Base-by-base conservation (phyloP, 306 rosid species). In the Abrus pulchellus region DNA sequence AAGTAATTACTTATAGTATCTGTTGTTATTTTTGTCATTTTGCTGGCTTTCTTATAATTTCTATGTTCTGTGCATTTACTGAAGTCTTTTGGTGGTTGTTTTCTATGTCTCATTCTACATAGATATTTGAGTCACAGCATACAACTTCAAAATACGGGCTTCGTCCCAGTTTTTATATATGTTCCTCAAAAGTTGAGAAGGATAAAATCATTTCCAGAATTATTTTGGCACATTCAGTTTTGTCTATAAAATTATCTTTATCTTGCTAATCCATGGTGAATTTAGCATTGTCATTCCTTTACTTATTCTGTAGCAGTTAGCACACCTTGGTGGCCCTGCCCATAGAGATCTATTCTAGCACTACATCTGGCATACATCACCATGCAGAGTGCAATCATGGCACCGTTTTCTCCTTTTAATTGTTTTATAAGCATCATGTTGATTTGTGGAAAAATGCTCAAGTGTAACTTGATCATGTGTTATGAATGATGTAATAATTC, bases 381-480 rank as follows among this genome's bases (percentile, higher is more conserved):
- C 59, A 83, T 68, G 75, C 75, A 28, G 20, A 13, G 83, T 65
- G 47, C 69, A 73, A 82, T 74, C 71, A 53, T 81, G 54, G 6
- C 55, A 69, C 33, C 20, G 40, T 72, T 76, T 33, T 72, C 63
- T 56, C 30, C 71, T 68, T 56, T 49, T 75, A 67, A 68, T 56
- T 83, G 64, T 69, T 73, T 69, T 76, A 61, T 72, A 41, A 54
- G 40, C 80, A 74, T 72, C 68, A 43, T 57, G 59, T 63, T 66
- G 48, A 60, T 74, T 49, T 54, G 73, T 56, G 50, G 57, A 61
- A 20, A 60, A 55, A 36, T 67, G 65, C 60, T 66, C 32, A 45
- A 77, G 81, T 76, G 9, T 36, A 34, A 45, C 57, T 68, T 68
- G 82, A 74, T 74, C 76, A 32, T 71, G 89, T 57, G 50, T 44